Conservation (phyloP, 805 yeast species). For the Yamadazyma philogaea region DNA sequence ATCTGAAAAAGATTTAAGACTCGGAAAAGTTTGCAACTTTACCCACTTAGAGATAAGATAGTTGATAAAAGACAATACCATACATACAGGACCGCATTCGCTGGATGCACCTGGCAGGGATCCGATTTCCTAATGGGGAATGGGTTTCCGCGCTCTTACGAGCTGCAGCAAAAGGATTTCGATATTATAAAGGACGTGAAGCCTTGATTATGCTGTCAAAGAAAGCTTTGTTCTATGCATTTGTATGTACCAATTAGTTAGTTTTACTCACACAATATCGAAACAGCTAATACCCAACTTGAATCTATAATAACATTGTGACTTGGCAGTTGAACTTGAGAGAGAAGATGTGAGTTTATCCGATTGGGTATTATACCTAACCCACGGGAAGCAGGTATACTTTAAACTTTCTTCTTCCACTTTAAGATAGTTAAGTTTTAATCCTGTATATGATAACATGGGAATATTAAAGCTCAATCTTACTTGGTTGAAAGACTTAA, state of each 20-base stretch:
- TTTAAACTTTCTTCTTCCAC: conserved; percentile 60
- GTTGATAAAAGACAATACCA: background rate
- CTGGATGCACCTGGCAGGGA: too few relatives aligned
- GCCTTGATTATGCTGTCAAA: too few relatives aligned
- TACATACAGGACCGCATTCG: too few relatives aligned
- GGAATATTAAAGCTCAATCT: conserved; percentile 33
- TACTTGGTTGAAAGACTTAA: conserved; percentile 21
- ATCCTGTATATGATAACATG: conserved; percentile 60
- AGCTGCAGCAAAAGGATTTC: background rate
- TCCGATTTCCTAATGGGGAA: background rate
- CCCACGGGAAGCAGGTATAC: conserved; percentile 79
- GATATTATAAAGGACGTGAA: too few relatives aligned
- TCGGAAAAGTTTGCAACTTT: background rate
- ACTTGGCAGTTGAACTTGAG: background rate
- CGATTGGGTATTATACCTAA: conserved; percentile 32
- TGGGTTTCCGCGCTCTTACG: background rate
- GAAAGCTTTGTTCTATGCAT: background rate
- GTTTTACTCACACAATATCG: background rate
- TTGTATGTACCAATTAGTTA: too few relatives aligned
- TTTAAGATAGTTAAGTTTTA: conserved; percentile 62
- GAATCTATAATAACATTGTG: conserved; percentile 20
- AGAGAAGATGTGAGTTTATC: background rate
- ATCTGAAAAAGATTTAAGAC: background rate
- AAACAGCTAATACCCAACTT: conserved; percentile 22
- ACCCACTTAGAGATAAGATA: background rate